Evolutionary conservation across 1,284 basidiomycete species (phyloP), one percentile per base, ranked within the genome.

Genomic region (Pyrrhoderma lamaoense): DNA sequence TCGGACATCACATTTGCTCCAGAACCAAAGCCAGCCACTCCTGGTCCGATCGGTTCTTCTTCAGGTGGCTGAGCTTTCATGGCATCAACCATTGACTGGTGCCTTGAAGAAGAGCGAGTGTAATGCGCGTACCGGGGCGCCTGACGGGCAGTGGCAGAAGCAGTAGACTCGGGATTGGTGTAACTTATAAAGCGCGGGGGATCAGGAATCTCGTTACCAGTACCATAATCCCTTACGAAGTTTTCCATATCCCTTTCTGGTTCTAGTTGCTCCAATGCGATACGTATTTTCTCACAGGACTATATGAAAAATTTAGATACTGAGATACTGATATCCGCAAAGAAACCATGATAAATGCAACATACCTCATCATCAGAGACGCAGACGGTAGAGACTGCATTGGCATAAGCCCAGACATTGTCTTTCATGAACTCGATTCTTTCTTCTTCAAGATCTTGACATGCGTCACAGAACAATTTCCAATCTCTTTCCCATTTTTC

Each of bases 381-480:
- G 62, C 96, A 99, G 22, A 97, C 89, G 5, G 90, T 91, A 3
- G 93, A 96, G 18, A 98, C 85, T 1, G 88, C 85, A 66, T 99
- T 99, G 1, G 95, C 93, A 65, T 92, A 97, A 27, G 85, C 82
- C 95, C 95, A 99, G 65, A 96, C 76, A 59, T 92, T 91, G 65
- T 94, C 89, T 70, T 96, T 97, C 70, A 89, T 85, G 63, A 96
- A 91, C 57, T 93, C 91, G 64, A 96, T 71, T 13, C 96, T 79
- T 56, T 95, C 88, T 62, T 98, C 94, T 65, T 99, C 95, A 43
- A 96, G 67, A 69, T 99, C 95, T 69, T 99, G 96, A 59, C 89
- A 93, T 51, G 81, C 82, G 71, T 97, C 93, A 63, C 91, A 93
- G 67, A 93, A 96, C 4, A 70, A 70, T 67, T 92, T 96, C 95